Conservation (phyloP, 768 basidiomycete species). For the Clitopilus hobsonii region DNA sequence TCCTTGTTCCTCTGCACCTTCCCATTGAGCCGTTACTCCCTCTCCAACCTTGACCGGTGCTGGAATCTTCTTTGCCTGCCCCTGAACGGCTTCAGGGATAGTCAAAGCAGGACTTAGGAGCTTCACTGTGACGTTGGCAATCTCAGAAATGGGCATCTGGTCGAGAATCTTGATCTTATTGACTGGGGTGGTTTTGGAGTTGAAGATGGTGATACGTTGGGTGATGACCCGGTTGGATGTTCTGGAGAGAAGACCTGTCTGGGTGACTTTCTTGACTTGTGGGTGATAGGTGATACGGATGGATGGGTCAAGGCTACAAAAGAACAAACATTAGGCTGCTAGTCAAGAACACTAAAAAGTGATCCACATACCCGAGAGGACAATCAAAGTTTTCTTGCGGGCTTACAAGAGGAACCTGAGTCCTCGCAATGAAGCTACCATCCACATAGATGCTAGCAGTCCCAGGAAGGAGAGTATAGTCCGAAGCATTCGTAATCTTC, state of each 20-base stretch:
- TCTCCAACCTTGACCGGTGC: conserved; percentile 19
- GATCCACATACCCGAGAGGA: conserved; percentile 33
- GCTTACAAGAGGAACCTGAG: conserved; percentile 34
- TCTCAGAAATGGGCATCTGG: conserved; percentile 33
- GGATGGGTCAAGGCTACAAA: conserved; percentile 31
- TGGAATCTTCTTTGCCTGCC: conserved; percentile 10
- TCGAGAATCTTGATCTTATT: conserved; percentile 31
- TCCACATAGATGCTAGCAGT: conserved; percentile 49
- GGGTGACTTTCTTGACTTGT: conserved; percentile 24
- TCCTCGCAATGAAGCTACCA: conserved; percentile 50
- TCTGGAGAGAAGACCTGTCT: conserved; percentile 29
- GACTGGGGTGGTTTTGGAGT: conserved; percentile 27
- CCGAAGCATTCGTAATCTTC: conserved; percentile 48
- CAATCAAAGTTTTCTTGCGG: conserved; percentile 41
- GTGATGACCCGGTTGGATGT: conserved; percentile 23
- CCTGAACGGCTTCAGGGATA: conserved; percentile 13
- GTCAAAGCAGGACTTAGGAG: conserved; percentile 26
- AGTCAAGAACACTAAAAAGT: background rate
- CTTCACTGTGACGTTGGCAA: conserved; percentile 36
- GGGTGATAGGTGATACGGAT: conserved; percentile 37
- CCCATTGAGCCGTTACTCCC: conserved; percentile 33
- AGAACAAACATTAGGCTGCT: background rate
- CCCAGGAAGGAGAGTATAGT: conserved; percentile 47
- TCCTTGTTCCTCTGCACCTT: conserved; percentile 27
- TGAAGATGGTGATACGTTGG: conserved; percentile 33